A percentile compares a stretch with the other conserved stretches of the same genome.
Conservation (phyloP, 2,329 filamentous ascomycete species). For the Hymenoscyphus fraxineus region DNA sequence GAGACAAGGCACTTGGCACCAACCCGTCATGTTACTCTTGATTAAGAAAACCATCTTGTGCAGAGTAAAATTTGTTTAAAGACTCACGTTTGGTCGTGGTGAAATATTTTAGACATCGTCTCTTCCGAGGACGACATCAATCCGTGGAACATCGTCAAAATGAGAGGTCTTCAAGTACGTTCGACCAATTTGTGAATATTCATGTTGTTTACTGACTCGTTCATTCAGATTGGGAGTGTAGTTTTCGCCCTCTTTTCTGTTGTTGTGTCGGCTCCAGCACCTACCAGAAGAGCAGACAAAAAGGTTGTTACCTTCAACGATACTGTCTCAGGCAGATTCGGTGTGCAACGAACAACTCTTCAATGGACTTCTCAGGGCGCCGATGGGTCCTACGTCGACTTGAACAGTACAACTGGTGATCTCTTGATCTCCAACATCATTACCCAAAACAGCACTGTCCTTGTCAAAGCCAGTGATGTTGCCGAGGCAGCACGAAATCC, state of each 20-base stretch:
- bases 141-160: not conserved
- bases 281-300: conserved; percentile 8
- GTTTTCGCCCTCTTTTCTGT: conserved; percentile 4
- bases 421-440: conserved; percentile 60
- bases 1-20: conserved; percentile 6
- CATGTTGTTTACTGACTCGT: not conserved
- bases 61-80: not conserved
- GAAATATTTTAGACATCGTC: not conserved
- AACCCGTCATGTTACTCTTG: not conserved
- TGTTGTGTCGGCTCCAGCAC: not conserved
- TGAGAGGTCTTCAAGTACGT: not conserved
- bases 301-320: conserved; percentile 30
- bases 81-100: not conserved
- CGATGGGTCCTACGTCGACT: conserved; percentile 60
- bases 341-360: conserved; percentile 21
- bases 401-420: conserved; percentile 43
- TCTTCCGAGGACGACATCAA: not conserved
- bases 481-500: conserved; percentile 43
- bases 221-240: not conserved
- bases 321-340: conserved; percentile 24
- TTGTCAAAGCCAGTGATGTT: conserved; percentile 55
- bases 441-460: conserved; percentile 52
- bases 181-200: not conserved
- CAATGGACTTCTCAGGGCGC: conserved; percentile 54
- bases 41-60: not conserved